Conservation (phyloP, 352 stramenopile species). For the Aphanomyces invadans region DNA sequence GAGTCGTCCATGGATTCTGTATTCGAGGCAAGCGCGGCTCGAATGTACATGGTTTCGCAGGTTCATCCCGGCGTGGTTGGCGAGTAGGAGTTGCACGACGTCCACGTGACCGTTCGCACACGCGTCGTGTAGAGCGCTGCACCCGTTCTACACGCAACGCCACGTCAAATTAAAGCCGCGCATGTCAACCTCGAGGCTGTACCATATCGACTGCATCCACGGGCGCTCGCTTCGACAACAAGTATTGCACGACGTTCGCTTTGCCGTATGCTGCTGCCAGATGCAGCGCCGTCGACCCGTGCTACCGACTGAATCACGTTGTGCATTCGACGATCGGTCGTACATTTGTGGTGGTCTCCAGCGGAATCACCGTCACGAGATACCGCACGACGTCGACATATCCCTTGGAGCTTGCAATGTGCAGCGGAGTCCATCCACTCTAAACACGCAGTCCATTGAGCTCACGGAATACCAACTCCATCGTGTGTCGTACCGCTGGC, state of each 20-base stretch:
- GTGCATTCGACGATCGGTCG: neutral
- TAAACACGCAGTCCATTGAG: too few relatives aligned
- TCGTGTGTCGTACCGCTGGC: neutral
- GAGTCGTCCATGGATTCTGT: too few relatives aligned
- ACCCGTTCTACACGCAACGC: constrained; percentile 22
- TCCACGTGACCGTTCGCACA: constrained; percentile 7
- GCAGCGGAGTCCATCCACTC: constrained; percentile 15
- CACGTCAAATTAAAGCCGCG: too few relatives aligned
- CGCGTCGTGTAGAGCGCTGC: constrained; percentile 1
- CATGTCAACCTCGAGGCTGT: too few relatives aligned
- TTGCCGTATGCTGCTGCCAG: constrained; percentile 8
- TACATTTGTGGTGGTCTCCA: constrained; percentile 8
- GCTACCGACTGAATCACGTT: constrained; percentile 1
- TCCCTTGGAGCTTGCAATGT: constrained; percentile 10
- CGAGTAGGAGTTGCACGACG: neutral
- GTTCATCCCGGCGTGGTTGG: neutral
- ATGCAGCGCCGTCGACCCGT: constrained; percentile 10
- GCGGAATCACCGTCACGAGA: neutral
- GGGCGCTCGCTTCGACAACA: neutral
- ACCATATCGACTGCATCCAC: neutral
- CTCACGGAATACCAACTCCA: neutral
- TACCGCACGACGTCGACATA: neutral
- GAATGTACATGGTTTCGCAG: constrained; percentile 10
- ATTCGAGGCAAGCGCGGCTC: too few relatives aligned
- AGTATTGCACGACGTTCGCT: constrained; percentile 4